phyloP scores from a whole-genome alignment of 495 filamentous ascomycete species.

The Tuber umbilicatum region DNA sequence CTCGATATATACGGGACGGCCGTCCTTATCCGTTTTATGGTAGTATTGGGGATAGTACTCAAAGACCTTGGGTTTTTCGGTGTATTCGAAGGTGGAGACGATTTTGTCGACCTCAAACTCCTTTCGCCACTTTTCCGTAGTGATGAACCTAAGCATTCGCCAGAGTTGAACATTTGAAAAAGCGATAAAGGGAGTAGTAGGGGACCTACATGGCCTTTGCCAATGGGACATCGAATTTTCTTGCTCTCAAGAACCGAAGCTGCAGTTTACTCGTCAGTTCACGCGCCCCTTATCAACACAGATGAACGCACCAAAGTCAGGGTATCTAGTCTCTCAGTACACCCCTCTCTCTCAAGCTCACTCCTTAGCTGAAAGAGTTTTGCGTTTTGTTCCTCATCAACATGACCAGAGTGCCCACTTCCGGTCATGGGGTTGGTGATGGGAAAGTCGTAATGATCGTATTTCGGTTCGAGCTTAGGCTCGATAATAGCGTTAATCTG shows the following conservation, averaged over 20 bases:
- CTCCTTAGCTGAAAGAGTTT: constrained; percentile 75
- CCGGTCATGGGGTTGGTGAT: constrained; percentile 61
- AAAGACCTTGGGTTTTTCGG: constrained; percentile 77
- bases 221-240: constrained; percentile 82
- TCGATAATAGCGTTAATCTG: not conserved
- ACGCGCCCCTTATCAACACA: not conserved
- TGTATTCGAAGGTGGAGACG: constrained; percentile 71
- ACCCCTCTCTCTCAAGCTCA: constrained; percentile 74
- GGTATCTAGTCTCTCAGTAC: constrained; percentile 79
- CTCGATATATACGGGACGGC: constrained; percentile 92
- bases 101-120: constrained; percentile 77
- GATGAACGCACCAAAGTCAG: constrained; percentile 61
- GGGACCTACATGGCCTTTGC: constrained; percentile 51
- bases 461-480: constrained; percentile 50
- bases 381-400: constrained; percentile 79
- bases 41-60: constrained; percentile 97
- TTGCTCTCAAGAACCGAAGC: constrained; percentile 82
- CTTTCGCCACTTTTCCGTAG: constrained; percentile 83
- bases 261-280: constrained; percentile 36
- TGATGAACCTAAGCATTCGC: constrained; percentile 64
- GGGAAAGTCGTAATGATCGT: constrained; percentile 91
- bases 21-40: constrained; percentile 97
- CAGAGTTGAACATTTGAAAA: not conserved
- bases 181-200: not conserved
- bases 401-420: constrained; percentile 78